Evolutionary conservation across 2,329 filamentous ascomycete genomes (phyloP).

Genomic region (Aspergillus piperis): DNA sequence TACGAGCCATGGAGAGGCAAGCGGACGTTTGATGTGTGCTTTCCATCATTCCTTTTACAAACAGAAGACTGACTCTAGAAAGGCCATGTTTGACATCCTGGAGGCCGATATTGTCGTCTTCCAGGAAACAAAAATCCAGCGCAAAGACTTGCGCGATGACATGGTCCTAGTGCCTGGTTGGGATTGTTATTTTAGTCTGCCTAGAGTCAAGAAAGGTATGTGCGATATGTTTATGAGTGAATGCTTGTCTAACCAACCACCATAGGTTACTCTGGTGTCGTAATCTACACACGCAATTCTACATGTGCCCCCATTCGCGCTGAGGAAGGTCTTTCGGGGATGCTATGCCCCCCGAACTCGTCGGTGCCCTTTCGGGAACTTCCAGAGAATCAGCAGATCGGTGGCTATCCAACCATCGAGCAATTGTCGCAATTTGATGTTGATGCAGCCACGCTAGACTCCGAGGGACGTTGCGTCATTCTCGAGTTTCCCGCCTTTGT

Average conservation of each 20-base stretch:
- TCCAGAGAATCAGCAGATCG: slow-evolving; percentile 73
- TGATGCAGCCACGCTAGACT: slow-evolving; percentile 75
- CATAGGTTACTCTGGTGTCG: slow-evolving; percentile 90
- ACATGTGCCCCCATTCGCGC: slow-evolving; percentile 83
- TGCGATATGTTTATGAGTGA: not conserved
- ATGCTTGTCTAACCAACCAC: slow-evolving; percentile 10
- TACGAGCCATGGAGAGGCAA: slow-evolving; percentile 79
- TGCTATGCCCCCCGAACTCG: slow-evolving; percentile 72
- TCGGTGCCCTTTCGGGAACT: slow-evolving; percentile 72
- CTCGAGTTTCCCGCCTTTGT: slow-evolving; percentile 96
- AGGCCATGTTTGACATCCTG: slow-evolving; percentile 92
- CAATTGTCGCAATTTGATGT: slow-evolving; percentile 65
- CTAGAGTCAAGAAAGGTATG: slow-evolving; percentile 86
- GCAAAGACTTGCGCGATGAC: slow-evolving; percentile 87
- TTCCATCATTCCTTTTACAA: not conserved
- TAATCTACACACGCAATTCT: slow-evolving; percentile 87
- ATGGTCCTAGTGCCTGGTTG: slow-evolving; percentile 94
- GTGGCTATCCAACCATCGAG: slow-evolving; percentile 74
- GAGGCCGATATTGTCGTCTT: slow-evolving; percentile 92
- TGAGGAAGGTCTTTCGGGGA: slow-evolving; percentile 89
- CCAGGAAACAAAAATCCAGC: slow-evolving; percentile 95
- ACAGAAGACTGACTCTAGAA: not conserved
- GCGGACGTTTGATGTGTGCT: slow-evolving; percentile 65
- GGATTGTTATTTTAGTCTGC: slow-evolving; percentile 95
- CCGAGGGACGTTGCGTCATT: slow-evolving; percentile 86